Percentiles rank a stretch among this genome's conserved stretches.
Evolutionary conservation across 129 eudicot species (phyloP).

Genomic region (Lactuca sativa): DNA sequence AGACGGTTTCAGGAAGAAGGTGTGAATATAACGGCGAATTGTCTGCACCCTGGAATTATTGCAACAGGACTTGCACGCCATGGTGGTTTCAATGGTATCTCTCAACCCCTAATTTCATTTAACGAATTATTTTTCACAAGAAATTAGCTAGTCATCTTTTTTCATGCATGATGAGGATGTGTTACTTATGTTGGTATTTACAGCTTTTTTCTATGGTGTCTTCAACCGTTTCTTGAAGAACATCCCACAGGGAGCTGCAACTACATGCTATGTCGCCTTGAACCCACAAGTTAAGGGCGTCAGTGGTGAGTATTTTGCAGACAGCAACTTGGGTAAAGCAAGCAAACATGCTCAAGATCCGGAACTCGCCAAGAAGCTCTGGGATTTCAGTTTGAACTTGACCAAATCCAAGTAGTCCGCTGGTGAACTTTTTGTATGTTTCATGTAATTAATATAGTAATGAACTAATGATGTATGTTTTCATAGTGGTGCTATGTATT

Average conservation of each 20-base stretch:
- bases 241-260: constrained; percentile 63
- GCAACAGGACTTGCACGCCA: constrained; percentile 55
- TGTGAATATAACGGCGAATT: constrained; percentile 58
- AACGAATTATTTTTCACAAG: neutral
- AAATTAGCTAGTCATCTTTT: neutral
- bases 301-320: constrained; percentile 70
- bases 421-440: too few relatives aligned
- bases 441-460: neutral
- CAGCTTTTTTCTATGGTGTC: neutral
- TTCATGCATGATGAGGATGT: neutral
- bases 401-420: neutral
- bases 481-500: too few relatives aligned
- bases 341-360: constrained; percentile 51
- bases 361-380: constrained; percentile 61
- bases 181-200: neutral
- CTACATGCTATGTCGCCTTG: constrained; percentile 74
- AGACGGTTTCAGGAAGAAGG: constrained; percentile 71
- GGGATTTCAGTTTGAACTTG: constrained; percentile 63
- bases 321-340: constrained; percentile 48
- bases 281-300: constrained; percentile 61
- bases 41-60: constrained; percentile 69
- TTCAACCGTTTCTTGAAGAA: neutral
- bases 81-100: neutral
- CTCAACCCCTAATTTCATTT: neutral
- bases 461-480: too few relatives aligned